Evolutionary conservation across 2,329 filamentous ascomycete species (phyloP), one percentile per base, ranked within the genome.

Genomic region (Aspergillus sp.): DNA sequence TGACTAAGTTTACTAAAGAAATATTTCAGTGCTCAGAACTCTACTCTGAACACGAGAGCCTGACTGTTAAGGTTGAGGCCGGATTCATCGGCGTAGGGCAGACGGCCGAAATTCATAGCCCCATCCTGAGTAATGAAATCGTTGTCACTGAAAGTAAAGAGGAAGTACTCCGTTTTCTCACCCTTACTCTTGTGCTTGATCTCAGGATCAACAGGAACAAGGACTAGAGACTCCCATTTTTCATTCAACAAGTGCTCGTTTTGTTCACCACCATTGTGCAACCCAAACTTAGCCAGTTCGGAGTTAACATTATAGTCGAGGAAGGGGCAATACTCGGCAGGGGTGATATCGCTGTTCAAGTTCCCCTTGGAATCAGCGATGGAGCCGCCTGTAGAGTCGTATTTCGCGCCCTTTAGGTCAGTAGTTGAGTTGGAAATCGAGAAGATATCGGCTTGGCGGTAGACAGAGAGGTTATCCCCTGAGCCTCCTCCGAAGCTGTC

Each of bases 101-200:
- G 78, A 56, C 78, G 74, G 5, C 87, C 87, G 58, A 77, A 79
- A 63, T 89, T 83, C 70, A 87, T 75, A 59, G 77, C 80, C 1
- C 83, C 86, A 70, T 90, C 78, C 70, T 90, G 87, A 0, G 88
- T 90, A 56, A 91, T 86, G 64, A 90, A 90, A 70, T 91, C 88
- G 67, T 91, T 90, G 66, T 91, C 89, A 56, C 83, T 88, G 49
- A 90, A 73, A 12, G 82, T 84, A 60, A 91, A 83, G 35, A 91
- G 69, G 67, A 86, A 90, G 71, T 85, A 90, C 73, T 90, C 84
- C 24, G 84, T 81, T 56, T 83, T 78, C 21, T 72, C 69, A 6
- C 44, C 48, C 17, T 31, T 45, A 2, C 31, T 15, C 40, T 61
- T 51, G 24, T 8, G 15, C 9, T 46, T 46, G 44, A 15, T 14